Base-by-base conservation (phyloP, 2,329 filamentous ascomycete species). In the Myriosclerotinia duriaeana region DNA sequence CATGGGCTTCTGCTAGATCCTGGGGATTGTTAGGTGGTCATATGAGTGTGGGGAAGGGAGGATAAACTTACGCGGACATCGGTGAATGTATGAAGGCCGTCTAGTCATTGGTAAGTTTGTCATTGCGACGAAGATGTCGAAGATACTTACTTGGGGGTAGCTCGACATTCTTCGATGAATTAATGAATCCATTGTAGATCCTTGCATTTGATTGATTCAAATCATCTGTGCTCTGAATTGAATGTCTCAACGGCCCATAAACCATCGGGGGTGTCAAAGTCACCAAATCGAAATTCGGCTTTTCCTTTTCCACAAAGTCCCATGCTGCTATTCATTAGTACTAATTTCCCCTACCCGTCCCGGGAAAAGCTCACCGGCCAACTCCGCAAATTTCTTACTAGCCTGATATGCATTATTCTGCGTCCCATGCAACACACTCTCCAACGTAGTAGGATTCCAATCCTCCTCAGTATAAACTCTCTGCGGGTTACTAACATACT, bases 181-280 rank as follows among this genome's bases (percentile, higher is more conserved):
- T 84, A 17, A 76, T 74, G n/a, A 86, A 76, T 36, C 84, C 75
- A 40, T 78, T 77, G 20, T 83, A 83, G 66, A 87, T 80, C 72
- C 78, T 77, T 70, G 86, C 82, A 74, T 91, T 92, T 12, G 88
- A 90, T 2, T 88, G 89, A 78, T 92, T 93, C 70, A 92, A 79
- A 6, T 79, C 79, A 20, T 85, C 83, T 0, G 89, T 80, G 30
- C 79, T 82, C 66, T 85, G 80, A 3, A 92, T 80, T 68, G 86
- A 85, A 71, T 88, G 83, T 65, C 85, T 81, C 5, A 89, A 76
- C 0, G 87, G 87, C 0, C 87, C 87, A 66, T 88, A 83, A 0
- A 87, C 84, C 71, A 85, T 81, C 0, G 87, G 86, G 68, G 84
- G 84, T 72, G 85, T 85, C 70, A 90, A 83, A 7, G 84, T 85